Base-by-base conservation (phyloP, 192 early-diverging fungal species). In the Helicostylum pulchrum region DNA sequence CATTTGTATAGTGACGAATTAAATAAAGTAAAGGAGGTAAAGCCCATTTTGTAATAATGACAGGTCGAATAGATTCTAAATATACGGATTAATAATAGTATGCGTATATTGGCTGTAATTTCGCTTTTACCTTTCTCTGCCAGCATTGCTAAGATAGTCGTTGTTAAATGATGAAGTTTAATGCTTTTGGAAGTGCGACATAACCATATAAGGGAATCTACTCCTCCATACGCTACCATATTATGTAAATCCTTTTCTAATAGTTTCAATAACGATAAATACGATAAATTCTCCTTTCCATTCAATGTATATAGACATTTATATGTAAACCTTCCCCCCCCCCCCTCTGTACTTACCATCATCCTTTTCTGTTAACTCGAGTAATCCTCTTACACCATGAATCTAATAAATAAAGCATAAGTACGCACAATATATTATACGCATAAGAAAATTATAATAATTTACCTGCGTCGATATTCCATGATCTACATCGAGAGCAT, bases 171-270 rank as follows among this genome's bases (percentile, higher is more conserved):
- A 61, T 85, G 83, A 6, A 85, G 57, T 19, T 82, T 75, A 10
- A 36, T 64, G 17, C 67, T 70, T 36, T 72, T 74, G 14, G 53
- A 66, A 30, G 68, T 49, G 20, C 64, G 68, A 60, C 80, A 82
- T 3, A 85, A 48, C 63, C 80, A 85, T 4, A 85, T 67, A 11
- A 81, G 52, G 3, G 83, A 78, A 62, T 85, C 83, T 12, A 85
- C 45, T 39, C 83, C 83, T 10, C 83, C 83, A 61, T 85, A 64
- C 36, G 54, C 76, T 6, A 82, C 46, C 11, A 85, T 69, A 57
- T 65, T 72, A 19, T 68, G 66, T 2, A 82, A 42, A 9, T 74
- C 79, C 21, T 78, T 64, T 36, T 77, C 83, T 85, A 65, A 52
- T 50, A 60, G 15, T 42, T 1, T 31, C 30, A 42, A 17, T 49